Evolutionary conservation across 2,329 filamentous ascomycete genomes (phyloP).

Genomic region (Rachicladosporium sp.): DNA sequence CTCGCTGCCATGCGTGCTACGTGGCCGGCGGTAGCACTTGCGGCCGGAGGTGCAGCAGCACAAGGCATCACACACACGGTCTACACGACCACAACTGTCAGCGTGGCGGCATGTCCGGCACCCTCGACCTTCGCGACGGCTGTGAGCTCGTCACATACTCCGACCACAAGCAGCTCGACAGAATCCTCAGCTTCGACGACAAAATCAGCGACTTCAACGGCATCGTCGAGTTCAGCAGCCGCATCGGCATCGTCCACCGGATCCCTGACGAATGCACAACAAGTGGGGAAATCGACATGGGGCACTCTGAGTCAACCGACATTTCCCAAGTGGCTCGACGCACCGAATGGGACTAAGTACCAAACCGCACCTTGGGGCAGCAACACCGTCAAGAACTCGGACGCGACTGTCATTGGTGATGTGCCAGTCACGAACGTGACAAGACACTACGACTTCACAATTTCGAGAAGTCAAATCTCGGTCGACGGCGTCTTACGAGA

Average conservation of each 20-base stretch:
- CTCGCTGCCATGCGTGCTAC: conserved; percentile 2
- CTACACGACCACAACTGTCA: conserved; percentile 7
- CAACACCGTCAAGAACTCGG: conserved; percentile 13
- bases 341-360: conserved; percentile 7
- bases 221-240: too few species aligned
- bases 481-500: conserved; percentile 16
- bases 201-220: conserved; percentile 1
- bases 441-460: conserved; percentile 17
- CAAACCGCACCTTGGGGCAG: conserved; percentile 16
- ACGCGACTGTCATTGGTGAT: conserved; percentile 15
- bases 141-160: too few species aligned
- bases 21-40: conserved; percentile 4
- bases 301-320: conserved; percentile 13
- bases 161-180: too few species aligned
- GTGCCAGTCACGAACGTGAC: conserved; percentile 18
- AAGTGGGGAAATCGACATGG: conserved; percentile 14
- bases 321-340: conserved; percentile 15
- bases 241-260: neutral
- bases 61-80: conserved; percentile 5
- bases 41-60: conserved; percentile 5
- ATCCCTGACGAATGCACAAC: conserved; percentile 13
- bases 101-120: conserved; percentile 4
- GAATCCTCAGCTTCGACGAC: neutral
- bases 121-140: too few species aligned
- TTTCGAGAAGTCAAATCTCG: conserved; percentile 11